phyloP scores from a whole-genome alignment of 148 eudicot species.

The Chenopodium formosanum region DNA sequence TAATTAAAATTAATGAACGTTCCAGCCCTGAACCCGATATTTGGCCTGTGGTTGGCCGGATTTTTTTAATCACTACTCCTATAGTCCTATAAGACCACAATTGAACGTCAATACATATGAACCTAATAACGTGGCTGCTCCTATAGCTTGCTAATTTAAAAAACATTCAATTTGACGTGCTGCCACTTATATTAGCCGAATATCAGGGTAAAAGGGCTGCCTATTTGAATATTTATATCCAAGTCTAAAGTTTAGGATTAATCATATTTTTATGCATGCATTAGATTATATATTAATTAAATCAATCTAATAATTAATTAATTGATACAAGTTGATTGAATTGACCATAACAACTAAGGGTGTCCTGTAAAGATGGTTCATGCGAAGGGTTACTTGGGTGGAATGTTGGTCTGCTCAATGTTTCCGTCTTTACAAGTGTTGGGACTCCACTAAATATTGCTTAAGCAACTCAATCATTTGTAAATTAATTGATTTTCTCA shows the following conservation, averaged over 20 bases:
- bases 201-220: constrained; percentile 1
- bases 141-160: background rate
- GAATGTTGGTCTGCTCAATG: constrained; percentile 28
- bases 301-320: background rate
- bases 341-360: constrained; percentile 24
- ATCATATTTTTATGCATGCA: background rate
- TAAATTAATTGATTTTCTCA: background rate
- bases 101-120: background rate
- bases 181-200: constrained; percentile 20
- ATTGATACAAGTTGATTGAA: constrained; percentile 7
- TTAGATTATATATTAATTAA: background rate
- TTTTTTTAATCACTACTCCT: background rate
- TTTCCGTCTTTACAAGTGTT: constrained; percentile 2
- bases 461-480: constrained; percentile 1
- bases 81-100: background rate
- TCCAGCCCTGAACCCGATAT: too few relatives aligned
- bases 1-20: too few relatives aligned
- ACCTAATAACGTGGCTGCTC: constrained; percentile 1
- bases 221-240: background rate
- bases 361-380: constrained; percentile 16
- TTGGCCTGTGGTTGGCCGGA: background rate
- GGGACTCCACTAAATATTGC: constrained; percentile 10
- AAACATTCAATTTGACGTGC: background rate
- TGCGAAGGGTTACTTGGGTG: constrained; percentile 5
- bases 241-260: constrained; percentile 6